These are phyloP conservation scores for Moesziomyces aphidis DNA, from an alignment of 1,284 basidiomycete genomes.

Conservation along the genomic window DNA sequence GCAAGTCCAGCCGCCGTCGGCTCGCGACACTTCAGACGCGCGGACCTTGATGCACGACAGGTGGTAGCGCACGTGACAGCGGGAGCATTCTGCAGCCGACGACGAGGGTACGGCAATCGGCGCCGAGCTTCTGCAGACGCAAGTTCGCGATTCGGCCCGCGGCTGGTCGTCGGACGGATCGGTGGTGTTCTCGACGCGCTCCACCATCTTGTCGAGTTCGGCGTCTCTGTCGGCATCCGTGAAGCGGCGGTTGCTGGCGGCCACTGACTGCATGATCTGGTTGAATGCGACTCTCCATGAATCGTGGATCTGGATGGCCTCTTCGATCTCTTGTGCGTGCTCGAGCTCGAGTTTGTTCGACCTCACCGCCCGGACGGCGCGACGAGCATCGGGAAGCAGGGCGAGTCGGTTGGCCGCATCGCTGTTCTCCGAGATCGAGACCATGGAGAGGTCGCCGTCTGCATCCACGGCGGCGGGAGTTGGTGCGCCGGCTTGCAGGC, in stretches of 20 bases:
- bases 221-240: constrained; percentile 29
- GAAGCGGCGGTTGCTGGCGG: constrained; percentile 19
- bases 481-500: constrained; percentile 13
- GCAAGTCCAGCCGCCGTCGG: constrained; percentile 51
- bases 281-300: constrained; percentile 44
- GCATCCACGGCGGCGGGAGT: constrained; percentile 5
- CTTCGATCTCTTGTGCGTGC: constrained; percentile 29
- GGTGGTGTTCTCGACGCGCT: constrained; percentile 36
- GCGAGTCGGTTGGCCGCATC: constrained; percentile 35
- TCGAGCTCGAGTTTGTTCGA: constrained; percentile 44
- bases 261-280: constrained; percentile 30
- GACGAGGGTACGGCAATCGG: constrained; percentile 28
- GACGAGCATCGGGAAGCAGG: constrained; percentile 51
- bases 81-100: constrained; percentile 41
- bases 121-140: constrained; percentile 52
- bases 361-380: constrained; percentile 35
- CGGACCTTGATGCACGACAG: constrained; percentile 52
- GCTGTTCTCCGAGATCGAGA: constrained; percentile 38
- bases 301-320: constrained; percentile 50
- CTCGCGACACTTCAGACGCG: constrained; percentile 26
- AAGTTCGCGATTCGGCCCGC: constrained; percentile 36
- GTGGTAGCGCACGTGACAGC: constrained; percentile 54
- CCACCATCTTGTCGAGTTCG: constrained; percentile 43
- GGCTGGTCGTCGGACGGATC: constrained; percentile 42
- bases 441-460: constrained; percentile 42